phyloP scores from a whole-genome alignment of 1,139 yeast species.

The Martiniozyma asiatica region DNA sequence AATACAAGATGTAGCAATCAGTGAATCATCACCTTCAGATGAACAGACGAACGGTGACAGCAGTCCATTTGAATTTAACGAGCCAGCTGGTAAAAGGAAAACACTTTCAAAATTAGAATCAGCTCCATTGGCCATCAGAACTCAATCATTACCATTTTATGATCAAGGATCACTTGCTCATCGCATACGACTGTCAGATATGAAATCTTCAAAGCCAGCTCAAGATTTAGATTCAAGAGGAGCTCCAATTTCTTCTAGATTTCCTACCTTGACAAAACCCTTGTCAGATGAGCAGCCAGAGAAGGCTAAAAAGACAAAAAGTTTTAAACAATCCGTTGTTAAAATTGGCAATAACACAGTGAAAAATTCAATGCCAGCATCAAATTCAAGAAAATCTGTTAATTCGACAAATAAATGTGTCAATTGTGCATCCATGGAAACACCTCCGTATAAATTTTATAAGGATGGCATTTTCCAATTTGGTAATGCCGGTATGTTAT shows the following conservation, averaged over 20 bases:
- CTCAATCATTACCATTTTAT: conserved; percentile 23
- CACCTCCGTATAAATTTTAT: conserved; percentile 23
- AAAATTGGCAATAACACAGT: conserved; percentile 19
- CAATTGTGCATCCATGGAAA: conserved; percentile 19
- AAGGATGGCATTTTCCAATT: conserved; percentile 22
- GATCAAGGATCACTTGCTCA: conserved; percentile 22
- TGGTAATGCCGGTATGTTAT: conserved; percentile 24
- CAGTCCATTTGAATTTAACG: conserved; percentile 10
- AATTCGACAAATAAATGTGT: conserved; percentile 19
- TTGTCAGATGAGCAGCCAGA: conserved; percentile 16
- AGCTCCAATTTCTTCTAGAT: conserved; percentile 21
- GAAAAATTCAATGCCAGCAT: conserved; percentile 5
- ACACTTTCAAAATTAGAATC: not conserved
- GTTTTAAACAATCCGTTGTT: conserved; percentile 20
- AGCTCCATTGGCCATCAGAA: conserved; percentile 22
- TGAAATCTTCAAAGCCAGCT: conserved; percentile 8
- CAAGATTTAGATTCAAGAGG: conserved; percentile 13
- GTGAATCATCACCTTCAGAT: conserved; percentile 2
- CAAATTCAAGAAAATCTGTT: no score
- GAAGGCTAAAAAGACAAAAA: conserved; percentile 19
- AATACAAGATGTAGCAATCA: conserved; percentile 1
- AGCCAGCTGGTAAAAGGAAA: conserved; percentile 4
- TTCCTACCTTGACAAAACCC: conserved; percentile 20
- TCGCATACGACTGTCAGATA: conserved; percentile 20
- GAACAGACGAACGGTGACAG: conserved; percentile 7